Conservation (phyloP, 257 asterid species). For the Primulina eburnea region DNA sequence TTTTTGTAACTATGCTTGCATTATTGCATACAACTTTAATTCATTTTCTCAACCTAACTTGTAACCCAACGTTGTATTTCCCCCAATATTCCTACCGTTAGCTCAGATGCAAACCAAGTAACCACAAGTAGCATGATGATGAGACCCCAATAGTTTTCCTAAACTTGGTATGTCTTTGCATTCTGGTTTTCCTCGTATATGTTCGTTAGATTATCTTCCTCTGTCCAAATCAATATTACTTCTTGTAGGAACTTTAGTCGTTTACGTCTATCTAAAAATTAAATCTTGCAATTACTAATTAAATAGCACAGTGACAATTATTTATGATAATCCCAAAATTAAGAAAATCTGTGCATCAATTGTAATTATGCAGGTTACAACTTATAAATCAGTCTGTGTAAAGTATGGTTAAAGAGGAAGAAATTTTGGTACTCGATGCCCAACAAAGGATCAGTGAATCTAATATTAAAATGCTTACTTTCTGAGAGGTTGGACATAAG, state of each 20-base stretch:
- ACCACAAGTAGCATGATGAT: conserved; percentile 15
- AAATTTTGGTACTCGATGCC: conserved; percentile 35
- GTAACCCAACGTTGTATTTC: conserved; percentile 25
- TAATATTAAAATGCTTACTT: neutral
- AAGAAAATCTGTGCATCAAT: too few species aligned
- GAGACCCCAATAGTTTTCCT: conserved; percentile 34
- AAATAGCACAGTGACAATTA: too few species aligned
- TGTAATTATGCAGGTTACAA: conserved; percentile 22
- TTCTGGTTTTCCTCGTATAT: conserved; percentile 26
- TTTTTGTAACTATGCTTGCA: too few species aligned
- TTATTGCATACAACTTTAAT: conserved; percentile 2
- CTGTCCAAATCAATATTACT: conserved; percentile 15
- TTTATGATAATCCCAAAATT: neutral
- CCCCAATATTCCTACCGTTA: conserved; percentile 40
- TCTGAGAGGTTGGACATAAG: conserved; percentile 27
- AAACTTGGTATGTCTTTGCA: conserved; percentile 2
- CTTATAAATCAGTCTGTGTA: conserved; percentile 21
- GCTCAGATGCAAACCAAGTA: conserved; percentile 37
- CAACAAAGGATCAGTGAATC: conserved; percentile 30
- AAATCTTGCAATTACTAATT: too few species aligned
- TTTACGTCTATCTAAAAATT: neutral
- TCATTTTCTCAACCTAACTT: conserved; percentile 32
- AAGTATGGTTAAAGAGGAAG: conserved; percentile 28
- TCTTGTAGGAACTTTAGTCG: neutral
- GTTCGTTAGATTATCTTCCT: conserved; percentile 20